Evolutionary conservation across 202 grass and related monocot genomes (phyloP).

Genomic region (Schoenoplectus tabernaemontani): DNA sequence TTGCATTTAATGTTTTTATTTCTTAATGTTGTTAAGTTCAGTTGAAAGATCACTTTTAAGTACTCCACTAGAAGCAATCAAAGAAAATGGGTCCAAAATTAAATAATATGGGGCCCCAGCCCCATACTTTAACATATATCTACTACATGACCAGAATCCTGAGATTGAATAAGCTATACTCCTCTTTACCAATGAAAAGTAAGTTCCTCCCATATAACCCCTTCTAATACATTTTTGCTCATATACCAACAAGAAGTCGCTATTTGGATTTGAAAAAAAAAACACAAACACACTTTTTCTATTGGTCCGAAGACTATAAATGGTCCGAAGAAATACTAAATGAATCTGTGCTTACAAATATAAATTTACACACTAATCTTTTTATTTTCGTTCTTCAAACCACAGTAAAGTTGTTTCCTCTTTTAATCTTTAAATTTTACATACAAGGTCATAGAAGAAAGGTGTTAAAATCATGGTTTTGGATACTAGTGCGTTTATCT

Average conservation of each 20-base stretch:
- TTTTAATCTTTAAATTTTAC: neutral
- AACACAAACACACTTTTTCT: too few relatives aligned
- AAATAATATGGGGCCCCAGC: neutral
- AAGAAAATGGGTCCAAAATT: neutral
- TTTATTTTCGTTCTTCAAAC: neutral
- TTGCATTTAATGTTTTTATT: neutral
- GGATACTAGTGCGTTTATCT: neutral
- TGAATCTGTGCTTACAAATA: neutral
- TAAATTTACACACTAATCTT: neutral
- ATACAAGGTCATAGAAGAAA: neutral
- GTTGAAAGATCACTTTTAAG: neutral
- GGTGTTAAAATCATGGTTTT: neutral
- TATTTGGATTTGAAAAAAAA: neutral
- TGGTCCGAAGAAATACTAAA: neutral
- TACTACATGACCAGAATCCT: neutral
- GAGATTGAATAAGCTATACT: neutral
- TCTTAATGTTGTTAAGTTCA: neutral
- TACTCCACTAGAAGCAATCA: too few relatives aligned
- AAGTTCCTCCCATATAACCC: neutral
- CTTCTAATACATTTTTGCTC: neutral
- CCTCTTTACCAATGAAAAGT: neutral
- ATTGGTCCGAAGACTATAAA: too few relatives aligned
- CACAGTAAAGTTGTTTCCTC: neutral
- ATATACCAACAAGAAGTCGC: neutral
- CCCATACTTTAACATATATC: neutral